These are phyloP conservation scores for Sporothrix globosa DNA, from an alignment of 2,329 filamentous ascomycete species.

Conservation along the genomic window DNA sequence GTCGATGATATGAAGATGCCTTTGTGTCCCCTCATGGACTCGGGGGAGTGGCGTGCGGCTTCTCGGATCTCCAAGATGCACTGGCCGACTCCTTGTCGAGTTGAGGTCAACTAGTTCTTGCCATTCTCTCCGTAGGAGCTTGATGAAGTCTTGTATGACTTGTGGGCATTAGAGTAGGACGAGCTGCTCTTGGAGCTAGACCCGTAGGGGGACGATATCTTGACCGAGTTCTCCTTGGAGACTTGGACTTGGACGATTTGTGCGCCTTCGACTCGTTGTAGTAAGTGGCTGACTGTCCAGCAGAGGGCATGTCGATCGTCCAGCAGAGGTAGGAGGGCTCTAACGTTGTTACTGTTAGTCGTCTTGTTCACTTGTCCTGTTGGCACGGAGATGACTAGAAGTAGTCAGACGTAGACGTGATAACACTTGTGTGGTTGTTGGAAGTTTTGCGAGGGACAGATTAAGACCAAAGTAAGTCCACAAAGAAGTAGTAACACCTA, in stretches of 20 bases:
- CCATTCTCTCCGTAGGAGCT: background rate
- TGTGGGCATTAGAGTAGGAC: background rate
- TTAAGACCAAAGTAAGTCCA: background rate
- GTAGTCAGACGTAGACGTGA: too few species aligned
- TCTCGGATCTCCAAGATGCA: background rate
- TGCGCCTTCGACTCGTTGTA: background rate
- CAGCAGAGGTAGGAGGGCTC: too few species aligned
- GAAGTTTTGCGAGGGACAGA: background rate
- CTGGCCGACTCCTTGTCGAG: background rate
- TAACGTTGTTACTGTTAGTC: background rate
- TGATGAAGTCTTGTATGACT: background rate
- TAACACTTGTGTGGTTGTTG: background rate
- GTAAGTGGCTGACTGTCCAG: background rate
- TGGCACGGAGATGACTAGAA: too few species aligned
- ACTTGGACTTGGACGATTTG: background rate
- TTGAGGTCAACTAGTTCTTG: background rate
- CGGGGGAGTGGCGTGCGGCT: background rate
- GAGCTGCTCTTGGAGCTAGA: background rate
- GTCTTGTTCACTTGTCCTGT: too few species aligned
- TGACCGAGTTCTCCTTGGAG: constrained; percentile 9
- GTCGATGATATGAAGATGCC: background rate
- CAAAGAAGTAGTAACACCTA: background rate
- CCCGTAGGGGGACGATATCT: background rate
- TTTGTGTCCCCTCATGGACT: background rate
- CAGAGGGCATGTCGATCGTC: background rate